Evolutionary conservation across 2,329 filamentous ascomycete genomes (phyloP).

Genomic region (Cercospora beticola): DNA sequence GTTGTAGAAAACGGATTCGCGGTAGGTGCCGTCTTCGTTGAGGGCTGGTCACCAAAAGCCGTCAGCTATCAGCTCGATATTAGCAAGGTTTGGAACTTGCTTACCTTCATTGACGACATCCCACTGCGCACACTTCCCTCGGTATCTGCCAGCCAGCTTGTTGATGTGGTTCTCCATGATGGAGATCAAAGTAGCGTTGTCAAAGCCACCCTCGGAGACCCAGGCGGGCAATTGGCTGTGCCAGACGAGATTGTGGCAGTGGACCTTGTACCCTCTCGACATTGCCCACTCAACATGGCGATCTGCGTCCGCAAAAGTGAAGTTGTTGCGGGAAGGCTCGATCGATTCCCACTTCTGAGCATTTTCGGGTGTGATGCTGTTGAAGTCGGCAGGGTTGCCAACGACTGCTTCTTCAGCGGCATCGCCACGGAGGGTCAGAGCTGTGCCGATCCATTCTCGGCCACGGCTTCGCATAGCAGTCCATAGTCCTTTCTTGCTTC

Average conservation of each 20-base stretch:
- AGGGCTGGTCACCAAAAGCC: neutral
- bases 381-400: conserved; percentile 27
- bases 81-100: neutral
- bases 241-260: conserved; percentile 47
- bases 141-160: conserved; percentile 41
- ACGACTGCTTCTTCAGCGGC: conserved; percentile 24
- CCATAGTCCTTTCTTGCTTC: conserved; percentile 16
- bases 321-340: conserved; percentile 39
- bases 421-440: conserved; percentile 39
- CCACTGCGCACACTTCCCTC: conserved; percentile 38
- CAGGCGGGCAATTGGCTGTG: conserved; percentile 44
- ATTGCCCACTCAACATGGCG: conserved; percentile 7
- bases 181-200: conserved; percentile 43
- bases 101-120: conserved; percentile 22
- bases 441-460: conserved; percentile 40
- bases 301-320: conserved; percentile 32
- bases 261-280: conserved; percentile 39
- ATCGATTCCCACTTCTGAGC: conserved; percentile 44
- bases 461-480: conserved; percentile 25
- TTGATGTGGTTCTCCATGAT: conserved; percentile 47
- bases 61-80: neutral
- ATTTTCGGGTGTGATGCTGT: conserved; percentile 37
- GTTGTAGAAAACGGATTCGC: conserved; percentile 29
- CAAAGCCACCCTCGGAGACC: conserved; percentile 34
- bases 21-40: conserved; percentile 28